phyloP scores from a whole-genome alignment of 352 stramenopile genomes.

The Phytopythium helicoides region DNA sequence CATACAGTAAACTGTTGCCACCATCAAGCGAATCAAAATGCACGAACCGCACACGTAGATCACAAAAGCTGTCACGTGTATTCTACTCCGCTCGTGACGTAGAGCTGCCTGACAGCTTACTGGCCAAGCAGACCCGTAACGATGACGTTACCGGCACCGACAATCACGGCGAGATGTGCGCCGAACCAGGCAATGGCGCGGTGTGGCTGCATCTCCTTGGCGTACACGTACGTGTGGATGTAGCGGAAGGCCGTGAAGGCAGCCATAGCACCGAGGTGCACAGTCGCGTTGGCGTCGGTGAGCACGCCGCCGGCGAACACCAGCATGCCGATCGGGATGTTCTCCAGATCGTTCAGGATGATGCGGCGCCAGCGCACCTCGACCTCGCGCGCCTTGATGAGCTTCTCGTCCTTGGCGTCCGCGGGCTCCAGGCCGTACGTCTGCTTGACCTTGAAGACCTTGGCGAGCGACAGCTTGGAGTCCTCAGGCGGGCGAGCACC shows the following conservation, averaged over 20 bases:
- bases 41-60: no score
- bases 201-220: conserved; percentile 39
- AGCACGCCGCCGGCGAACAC: conserved; percentile 27
- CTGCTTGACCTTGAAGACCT: conserved; percentile 20
- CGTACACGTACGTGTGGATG: conserved; percentile 44
- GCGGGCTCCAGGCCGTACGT: conserved; percentile 21
- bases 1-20: no score
- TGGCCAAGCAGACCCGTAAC: conserved; percentile 12
- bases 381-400: conserved; percentile 15
- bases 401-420: conserved; percentile 16
- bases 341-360: conserved; percentile 40
- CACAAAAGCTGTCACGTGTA: no score
- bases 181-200: conserved; percentile 33
- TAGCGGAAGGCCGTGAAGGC: conserved; percentile 35
- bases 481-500: conserved; percentile 40
- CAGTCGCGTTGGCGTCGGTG: conserved; percentile 16
- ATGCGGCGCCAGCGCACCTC: conserved; percentile 39
- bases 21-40: no score
- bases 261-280: conserved; percentile 22
- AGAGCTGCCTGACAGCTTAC: background rate
- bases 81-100: background rate
- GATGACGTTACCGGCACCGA: conserved; percentile 30
- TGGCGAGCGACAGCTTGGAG: conserved; percentile 19
- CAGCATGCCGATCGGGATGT: conserved; percentile 32
- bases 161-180: conserved; percentile 23